Conservation (phyloP, 495 filamentous ascomycete species). For the Neohortaea acidophila region DNA sequence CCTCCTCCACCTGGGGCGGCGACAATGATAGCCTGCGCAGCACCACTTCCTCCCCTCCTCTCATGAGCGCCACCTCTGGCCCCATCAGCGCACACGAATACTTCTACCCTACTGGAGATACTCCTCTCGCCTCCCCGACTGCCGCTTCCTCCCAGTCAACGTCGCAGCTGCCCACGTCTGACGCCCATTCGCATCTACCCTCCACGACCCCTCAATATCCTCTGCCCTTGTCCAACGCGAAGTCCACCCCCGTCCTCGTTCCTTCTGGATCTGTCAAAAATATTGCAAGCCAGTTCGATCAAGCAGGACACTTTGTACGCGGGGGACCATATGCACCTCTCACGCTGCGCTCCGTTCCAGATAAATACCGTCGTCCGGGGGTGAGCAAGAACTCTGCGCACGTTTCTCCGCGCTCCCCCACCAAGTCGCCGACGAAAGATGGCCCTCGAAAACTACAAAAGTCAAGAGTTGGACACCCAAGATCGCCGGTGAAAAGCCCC, state of each 20-base stretch:
- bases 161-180: not conserved
- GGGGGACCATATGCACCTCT: constrained; percentile 1
- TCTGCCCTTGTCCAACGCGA: constrained; percentile 12
- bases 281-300: constrained; percentile 47
- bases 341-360: constrained; percentile 6
- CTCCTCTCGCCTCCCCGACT: not conserved
- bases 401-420: not conserved
- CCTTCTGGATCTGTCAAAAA: constrained; percentile 35
- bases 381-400: too few relatives aligned
- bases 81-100: not conserved
- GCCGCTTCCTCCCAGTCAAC: not conserved
- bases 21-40: not conserved
- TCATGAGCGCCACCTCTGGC: constrained; percentile 3
- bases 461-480: constrained; percentile 7
- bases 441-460: constrained; percentile 13
- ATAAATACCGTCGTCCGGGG: constrained; percentile 7
- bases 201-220: too few relatives aligned
- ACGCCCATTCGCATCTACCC: constrained; percentile 1
- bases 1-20: not conserved
- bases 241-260: constrained; percentile 13
- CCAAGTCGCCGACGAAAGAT: constrained; percentile 4
- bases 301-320: constrained; percentile 13
- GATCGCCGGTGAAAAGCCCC: constrained; percentile 11
- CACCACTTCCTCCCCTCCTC: not conserved
- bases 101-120: not conserved